Conservation (phyloP, 306 rosid genomes). For the Hylodesmum podocarpum region DNA sequence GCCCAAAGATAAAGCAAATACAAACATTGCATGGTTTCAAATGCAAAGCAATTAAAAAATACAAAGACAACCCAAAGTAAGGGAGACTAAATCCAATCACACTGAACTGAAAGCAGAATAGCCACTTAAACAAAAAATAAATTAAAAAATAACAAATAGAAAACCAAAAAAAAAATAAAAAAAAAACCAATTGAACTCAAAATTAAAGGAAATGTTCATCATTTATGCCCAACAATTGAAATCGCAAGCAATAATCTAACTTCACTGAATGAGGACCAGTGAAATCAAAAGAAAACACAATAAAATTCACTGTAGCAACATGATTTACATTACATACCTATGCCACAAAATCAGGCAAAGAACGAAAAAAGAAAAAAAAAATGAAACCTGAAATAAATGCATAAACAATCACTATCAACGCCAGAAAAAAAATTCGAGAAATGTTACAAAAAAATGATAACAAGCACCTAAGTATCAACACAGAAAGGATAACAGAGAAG, state of each 20-base stretch:
- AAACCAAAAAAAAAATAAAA: slow-evolving; percentile 2
- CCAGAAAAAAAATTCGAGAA: background rate
- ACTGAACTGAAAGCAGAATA: slow-evolving; percentile 2
- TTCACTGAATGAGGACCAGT: background rate
- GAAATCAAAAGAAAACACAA: background rate
- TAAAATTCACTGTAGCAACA: background rate
- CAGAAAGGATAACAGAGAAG: background rate
- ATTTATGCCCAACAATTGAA: background rate
- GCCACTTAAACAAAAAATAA: background rate
- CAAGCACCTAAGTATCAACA: background rate
- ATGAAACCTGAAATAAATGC: slow-evolving; percentile 20
- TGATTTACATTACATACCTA: background rate
- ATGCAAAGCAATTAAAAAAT: background rate
- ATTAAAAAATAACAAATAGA: background rate
- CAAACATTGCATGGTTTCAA: background rate
- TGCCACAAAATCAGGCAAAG: background rate
- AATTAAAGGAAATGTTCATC: background rate
- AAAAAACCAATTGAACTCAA: background rate
- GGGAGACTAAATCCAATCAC: background rate
- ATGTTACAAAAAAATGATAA: background rate
- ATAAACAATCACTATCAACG: slow-evolving; percentile 1
- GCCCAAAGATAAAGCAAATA: background rate
- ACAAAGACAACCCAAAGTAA: background rate
- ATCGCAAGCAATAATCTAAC: slow-evolving; percentile 9
- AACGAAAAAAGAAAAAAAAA: background rate